Percentiles rank a stretch among this genome's conserved stretches.
phyloP scores from a whole-genome alignment of 176 grass and related monocot genomes.

The Musa beccarii region DNA sequence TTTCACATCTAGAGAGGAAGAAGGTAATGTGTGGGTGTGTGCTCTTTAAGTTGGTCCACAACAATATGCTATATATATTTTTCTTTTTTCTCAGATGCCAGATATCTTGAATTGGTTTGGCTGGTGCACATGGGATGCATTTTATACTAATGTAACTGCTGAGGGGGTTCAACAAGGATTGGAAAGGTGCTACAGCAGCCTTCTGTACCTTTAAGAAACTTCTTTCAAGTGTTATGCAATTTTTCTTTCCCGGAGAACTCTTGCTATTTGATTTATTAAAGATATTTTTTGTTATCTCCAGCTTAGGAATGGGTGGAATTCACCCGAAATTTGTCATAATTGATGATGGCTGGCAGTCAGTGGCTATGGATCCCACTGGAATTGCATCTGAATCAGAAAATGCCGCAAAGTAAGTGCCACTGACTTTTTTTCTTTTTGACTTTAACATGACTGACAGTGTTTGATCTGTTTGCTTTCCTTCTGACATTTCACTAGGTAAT shows the following conservation, averaged over 20 bases:
- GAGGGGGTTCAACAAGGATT: constrained; percentile 61
- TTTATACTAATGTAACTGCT: constrained; percentile 64
- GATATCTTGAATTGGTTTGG: constrained; percentile 87
- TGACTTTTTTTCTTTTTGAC: neutral
- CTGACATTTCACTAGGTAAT: neutral
- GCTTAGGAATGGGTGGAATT: constrained; percentile 54
- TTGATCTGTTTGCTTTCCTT: neutral
- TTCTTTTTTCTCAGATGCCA: constrained; percentile 45
- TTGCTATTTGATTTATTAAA: neutral
- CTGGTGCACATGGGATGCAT: constrained; percentile 96
- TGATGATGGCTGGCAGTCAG: constrained; percentile 75
- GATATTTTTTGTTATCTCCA: constrained; percentile 20
- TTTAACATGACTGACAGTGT: neutral
- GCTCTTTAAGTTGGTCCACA: constrained; percentile 3
- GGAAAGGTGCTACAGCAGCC: constrained; percentile 38
- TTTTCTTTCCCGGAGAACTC: neutral
- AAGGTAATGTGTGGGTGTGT: constrained; percentile 22
- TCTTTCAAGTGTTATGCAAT: neutral
- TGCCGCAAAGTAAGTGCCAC: constrained; percentile 56
- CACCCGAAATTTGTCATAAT: constrained; percentile 70
- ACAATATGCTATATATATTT: neutral
- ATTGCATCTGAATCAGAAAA: constrained; percentile 43
- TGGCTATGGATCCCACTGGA: constrained; percentile 49
- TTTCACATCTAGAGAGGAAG: constrained; percentile 73
- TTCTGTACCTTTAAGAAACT: neutral